Evolutionary conservation across 2,329 filamentous ascomycete genomes (phyloP), one percentile per base, ranked within the genome.

Genomic region (Tolypocladium tropicale): DNA sequence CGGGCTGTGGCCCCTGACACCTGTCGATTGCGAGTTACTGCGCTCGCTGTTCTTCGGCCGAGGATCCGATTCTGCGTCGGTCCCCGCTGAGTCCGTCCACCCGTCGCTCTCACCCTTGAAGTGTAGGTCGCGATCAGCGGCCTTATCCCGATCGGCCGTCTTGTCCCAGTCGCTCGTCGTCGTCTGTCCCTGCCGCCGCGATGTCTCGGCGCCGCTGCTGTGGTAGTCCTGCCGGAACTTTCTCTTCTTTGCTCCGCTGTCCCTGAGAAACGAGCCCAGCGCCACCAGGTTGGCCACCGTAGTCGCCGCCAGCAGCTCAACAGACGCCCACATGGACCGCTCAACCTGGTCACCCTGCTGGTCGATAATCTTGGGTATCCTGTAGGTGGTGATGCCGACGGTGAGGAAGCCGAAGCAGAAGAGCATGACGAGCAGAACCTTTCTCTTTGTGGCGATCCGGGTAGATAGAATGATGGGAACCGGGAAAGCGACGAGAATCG

Each of bases 261-360:
- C 93, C 16, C 93, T 83, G 32, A 97, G 84, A 66, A 97, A 97
- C 0, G 92, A 95, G 14, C 93, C 93, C 3, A 99, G 81, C 1
- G 96, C 89, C 25, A 97, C 79, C 4, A 88, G 86, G 68, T 97
- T 99, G 16, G 93, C 89, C 0, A 95, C 88, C 0, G 85, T 84
- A 0, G 92, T 89, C 5, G 94, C 92, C 52, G 93, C 92, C 1
- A 97, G 78, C 11, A 97, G 87, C 68, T 99, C 94, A n/a, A 95
- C 79, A 0, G 92, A 96, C 6, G 94, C 94, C 61, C 95, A 79
- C 1, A 97, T 82, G 0, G 93, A 95, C 48, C 94, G 88, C 62
- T 88, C 90, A 65, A 94, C 90, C 69, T 97, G 94, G 33, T 82
- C 78, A 2, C 91, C 91, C 57, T 84, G 73, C 51, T 80, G 76